Evolutionary conservation across 345 rosid genomes (phyloP).

Genomic region (Acer campestre): DNA sequence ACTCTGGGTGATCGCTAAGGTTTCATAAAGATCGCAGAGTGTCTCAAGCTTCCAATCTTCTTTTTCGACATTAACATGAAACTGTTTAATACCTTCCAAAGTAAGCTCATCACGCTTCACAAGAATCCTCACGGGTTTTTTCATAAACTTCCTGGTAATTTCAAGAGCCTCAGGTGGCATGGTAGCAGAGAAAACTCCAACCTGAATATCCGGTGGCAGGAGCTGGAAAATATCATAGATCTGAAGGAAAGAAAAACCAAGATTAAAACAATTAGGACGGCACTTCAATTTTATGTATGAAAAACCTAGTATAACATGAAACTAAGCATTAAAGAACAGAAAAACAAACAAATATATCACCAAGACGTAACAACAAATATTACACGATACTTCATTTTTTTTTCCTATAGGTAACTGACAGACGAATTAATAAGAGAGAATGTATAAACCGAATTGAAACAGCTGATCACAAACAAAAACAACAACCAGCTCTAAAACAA

Average conservation of each 20-base stretch:
- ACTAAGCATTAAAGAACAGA: not conserved
- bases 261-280: not conserved
- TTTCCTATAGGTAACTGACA: not conserved
- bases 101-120: slow-evolving; percentile 86
- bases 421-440: not conserved
- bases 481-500: not conserved
- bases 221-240: slow-evolving; percentile 81
- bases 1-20: slow-evolving; percentile 70
- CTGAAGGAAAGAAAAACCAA: slow-evolving; percentile 31
- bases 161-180: slow-evolving; percentile 88
- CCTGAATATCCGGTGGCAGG: slow-evolving; percentile 69
- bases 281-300: not conserved
- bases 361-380: not conserved
- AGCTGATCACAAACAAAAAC: not conserved
- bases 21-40: slow-evolving; percentile 77
- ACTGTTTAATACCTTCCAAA: slow-evolving; percentile 79
- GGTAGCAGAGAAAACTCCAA: slow-evolving; percentile 79
- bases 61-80: slow-evolving; percentile 67
- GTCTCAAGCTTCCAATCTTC: slow-evolving; percentile 86
- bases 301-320: not conserved
- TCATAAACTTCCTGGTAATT: slow-evolving; percentile 81
- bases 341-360: not conserved
- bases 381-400: no score
- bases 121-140: slow-evolving; percentile 72
- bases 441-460: not conserved